Evolutionary conservation across 1,284 basidiomycete genomes (phyloP).

Genomic region (Volvariella surrecta): DNA sequence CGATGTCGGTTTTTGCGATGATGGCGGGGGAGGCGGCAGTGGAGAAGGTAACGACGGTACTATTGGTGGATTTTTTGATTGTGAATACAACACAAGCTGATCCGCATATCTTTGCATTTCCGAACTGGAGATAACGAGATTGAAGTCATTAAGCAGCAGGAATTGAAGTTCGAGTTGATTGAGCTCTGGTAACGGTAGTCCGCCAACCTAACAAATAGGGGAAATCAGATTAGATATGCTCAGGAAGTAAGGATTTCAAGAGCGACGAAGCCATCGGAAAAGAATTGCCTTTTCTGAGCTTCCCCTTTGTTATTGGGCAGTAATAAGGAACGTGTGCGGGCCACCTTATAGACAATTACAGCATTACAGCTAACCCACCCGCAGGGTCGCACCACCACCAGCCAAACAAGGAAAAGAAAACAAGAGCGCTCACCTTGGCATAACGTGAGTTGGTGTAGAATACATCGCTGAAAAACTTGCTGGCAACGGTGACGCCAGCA

Average conservation of each 20-base stretch:
- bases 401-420: constrained; percentile 7
- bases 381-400: not conserved
- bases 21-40: constrained; percentile 9
- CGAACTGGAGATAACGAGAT: constrained; percentile 77
- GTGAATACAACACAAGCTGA: constrained; percentile 67
- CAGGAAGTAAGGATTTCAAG: not conserved
- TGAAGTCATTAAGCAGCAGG: constrained; percentile 92
- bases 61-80: constrained; percentile 23
- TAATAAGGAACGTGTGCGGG: not conserved
- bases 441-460: constrained; percentile 99
- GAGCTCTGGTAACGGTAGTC: constrained; percentile 87
- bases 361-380: no score
- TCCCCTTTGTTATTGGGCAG: constrained; percentile 2
- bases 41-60: constrained; percentile 10
- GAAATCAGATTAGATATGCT: constrained; percentile 3
- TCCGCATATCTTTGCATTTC: constrained; percentile 97
- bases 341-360: no score
- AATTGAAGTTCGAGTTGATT: constrained; percentile 98
- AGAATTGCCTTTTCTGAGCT: no score
- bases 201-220: constrained; percentile 63
- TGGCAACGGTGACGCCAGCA: constrained; percentile 95
- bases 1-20: constrained; percentile 14
- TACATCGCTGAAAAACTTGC: constrained; percentile 98
- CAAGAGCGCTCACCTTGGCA: constrained; percentile 70
- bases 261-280: not conserved